Base-by-base conservation (phyloP, 1,284 basidiomycete genomes). In the Tremellales sp. region DNA sequence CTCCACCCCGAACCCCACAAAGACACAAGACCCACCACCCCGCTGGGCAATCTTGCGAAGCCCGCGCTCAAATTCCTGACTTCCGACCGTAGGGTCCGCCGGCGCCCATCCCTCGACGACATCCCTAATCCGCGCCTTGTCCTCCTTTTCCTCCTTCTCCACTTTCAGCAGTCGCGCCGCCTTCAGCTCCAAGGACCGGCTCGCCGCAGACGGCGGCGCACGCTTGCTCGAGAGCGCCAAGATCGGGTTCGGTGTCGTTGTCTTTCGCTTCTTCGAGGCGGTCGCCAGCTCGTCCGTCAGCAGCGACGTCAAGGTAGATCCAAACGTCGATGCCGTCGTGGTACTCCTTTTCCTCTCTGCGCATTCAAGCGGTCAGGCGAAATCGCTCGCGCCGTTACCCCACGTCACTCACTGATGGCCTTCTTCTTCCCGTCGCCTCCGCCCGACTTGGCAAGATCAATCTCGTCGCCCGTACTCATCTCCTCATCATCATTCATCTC, bases 1-100 rank as follows among this genome's bases (percentile, higher is more conserved):
- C 34, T n/a, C 8, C 8, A n/a, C n/a, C n/a, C n/a, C n/a, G n/a
- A n/a, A n/a, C n/a, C n/a, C n/a, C n/a, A 27, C 19, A 40, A 36
- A 28, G 34, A 45, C 16, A 5, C 19, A 29, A 28, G 27, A 70
- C 72, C 68, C 45, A 73, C 72, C 72, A 63, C 73, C 73, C 32
- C 70, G 54, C 56, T 74, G 73, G 13, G 73, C 73, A 7, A 67
- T 65, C 61, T 74, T 74, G 37, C 71, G 59, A 56, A 74, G 51
- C 5, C 60, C 59, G 37, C 67, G 62, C 54, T 74, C 73, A 65
- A 73, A 74, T 55, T 74, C 72, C 50, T 69, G 65, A 13, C 70
- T 58, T 5, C 66, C 66, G 13, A 63, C 36, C n/a, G 25, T 45
- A 14, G 24, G 21, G 12, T 19, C 22, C 28, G 49, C 50, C 12